These are phyloP conservation scores for Trichophyton benhamiae DNA, from an alignment of 2,329 filamentous ascomycete species.

Conservation along the genomic window DNA sequence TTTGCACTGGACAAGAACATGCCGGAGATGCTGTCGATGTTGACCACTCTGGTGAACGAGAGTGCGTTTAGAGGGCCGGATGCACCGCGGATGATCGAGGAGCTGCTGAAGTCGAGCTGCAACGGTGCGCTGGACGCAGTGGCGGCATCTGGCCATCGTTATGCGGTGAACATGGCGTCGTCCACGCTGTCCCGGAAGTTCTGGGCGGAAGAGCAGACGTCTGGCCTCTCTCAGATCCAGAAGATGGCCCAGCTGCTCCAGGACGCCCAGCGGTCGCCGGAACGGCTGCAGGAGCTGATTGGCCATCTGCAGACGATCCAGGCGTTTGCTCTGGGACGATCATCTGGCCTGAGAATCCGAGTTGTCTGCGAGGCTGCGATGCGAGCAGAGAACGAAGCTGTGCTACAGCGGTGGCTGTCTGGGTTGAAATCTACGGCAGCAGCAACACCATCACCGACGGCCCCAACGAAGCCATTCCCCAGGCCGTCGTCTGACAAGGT, in stretches of 20 bases:
- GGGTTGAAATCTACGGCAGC: slow-evolving; percentile 34
- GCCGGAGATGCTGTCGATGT: slow-evolving; percentile 76
- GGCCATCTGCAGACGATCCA: slow-evolving; percentile 78
- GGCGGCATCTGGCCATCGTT: slow-evolving; percentile 78
- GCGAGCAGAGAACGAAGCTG: slow-evolving; percentile 54
- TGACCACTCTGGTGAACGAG: slow-evolving; percentile 67
- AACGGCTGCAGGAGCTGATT: slow-evolving; percentile 63
- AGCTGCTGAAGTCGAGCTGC: slow-evolving; percentile 73
- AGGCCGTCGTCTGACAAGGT: slow-evolving; percentile 47
- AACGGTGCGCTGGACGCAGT: slow-evolving; percentile 87
- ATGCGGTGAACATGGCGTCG: slow-evolving; percentile 71
- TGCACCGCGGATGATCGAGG: slow-evolving; percentile 68
- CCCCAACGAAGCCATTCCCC: slow-evolving; percentile 15
- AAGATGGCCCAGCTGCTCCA: slow-evolving; percentile 59
- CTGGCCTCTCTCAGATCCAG: slow-evolving; percentile 80
- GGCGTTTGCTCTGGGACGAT: slow-evolving; percentile 56
- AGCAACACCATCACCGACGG: slow-evolving; percentile 12
- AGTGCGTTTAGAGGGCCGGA: slow-evolving; percentile 81
- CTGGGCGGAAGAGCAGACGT: slow-evolving; percentile 68
- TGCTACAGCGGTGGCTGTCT: slow-evolving; percentile 58
- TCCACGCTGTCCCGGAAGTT: slow-evolving; percentile 62
- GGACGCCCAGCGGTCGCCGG: slow-evolving; percentile 56
- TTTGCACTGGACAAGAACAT: slow-evolving; percentile 85
- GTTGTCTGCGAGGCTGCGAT: slow-evolving; percentile 75
- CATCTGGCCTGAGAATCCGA: slow-evolving; percentile 59